These are phyloP conservation scores for Thozetella sp. DNA, from an alignment of 495 filamentous ascomycete genomes.

Conservation along the genomic window DNA sequence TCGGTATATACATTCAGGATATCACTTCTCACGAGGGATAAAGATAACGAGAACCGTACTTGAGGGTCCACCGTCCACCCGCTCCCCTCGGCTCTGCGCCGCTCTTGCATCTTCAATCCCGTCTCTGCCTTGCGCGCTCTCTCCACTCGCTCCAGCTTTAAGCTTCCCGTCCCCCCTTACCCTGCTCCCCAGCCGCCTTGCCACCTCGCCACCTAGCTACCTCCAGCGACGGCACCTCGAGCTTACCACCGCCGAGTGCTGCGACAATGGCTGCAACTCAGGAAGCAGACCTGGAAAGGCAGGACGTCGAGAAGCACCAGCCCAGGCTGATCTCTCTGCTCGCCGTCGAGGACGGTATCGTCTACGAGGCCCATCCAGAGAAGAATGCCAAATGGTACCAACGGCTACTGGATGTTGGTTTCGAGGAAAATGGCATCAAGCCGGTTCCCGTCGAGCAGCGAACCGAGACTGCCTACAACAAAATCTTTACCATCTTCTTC, in stretches of 20 bases:
- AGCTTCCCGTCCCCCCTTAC: neutral
- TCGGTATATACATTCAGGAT: too few relatives aligned
- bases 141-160: neutral
- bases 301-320: conserved; percentile 1
- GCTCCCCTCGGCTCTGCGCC: too few relatives aligned
- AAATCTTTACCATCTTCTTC: conserved; percentile 50
- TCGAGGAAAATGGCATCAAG: conserved; percentile 54
- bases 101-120: too few relatives aligned
- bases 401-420: conserved; percentile 43
- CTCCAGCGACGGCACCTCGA: too few relatives aligned
- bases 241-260: too few relatives aligned
- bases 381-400: conserved; percentile 36
- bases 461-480: conserved; percentile 50
- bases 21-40: too few relatives aligned
- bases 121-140: too few relatives aligned
- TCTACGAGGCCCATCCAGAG: conserved; percentile 27
- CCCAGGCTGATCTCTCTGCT: conserved; percentile 15
- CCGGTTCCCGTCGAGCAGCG: conserved; percentile 54
- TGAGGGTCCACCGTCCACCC: too few relatives aligned
- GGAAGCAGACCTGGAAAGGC: conserved; percentile 11
- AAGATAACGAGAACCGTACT: too few relatives aligned
- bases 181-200: too few relatives aligned
- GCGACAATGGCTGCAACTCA: too few relatives aligned
- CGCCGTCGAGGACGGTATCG: conserved; percentile 27
- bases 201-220: too few relatives aligned